These are phyloP conservation scores for Yamagishiella unicocca DNA, from an alignment of 139 green algal species.

Conservation along the genomic window DNA sequence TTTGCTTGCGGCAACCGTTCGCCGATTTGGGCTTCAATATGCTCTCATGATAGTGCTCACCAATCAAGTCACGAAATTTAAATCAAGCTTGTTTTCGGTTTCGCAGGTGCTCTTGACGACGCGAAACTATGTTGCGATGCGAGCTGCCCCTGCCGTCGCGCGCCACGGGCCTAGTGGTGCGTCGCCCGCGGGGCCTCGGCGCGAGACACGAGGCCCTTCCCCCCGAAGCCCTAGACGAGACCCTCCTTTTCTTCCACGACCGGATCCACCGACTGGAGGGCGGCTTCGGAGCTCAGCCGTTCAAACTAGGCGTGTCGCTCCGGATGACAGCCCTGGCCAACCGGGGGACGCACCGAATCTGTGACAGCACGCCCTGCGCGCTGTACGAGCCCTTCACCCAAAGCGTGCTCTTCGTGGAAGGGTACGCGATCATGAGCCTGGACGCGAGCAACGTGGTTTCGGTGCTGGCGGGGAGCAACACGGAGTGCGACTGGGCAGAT, in stretches of 20 bases:
- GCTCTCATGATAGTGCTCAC: too few species aligned
- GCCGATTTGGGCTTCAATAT: too few species aligned
- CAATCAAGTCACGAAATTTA: too few species aligned
- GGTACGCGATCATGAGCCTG: background rate
- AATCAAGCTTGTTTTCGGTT: too few species aligned
- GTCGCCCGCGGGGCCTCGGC: background rate
- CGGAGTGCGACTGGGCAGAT: background rate
- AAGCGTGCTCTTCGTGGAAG: constrained; percentile 21
- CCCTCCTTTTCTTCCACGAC: constrained; percentile 14
- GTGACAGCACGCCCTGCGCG: constrained; percentile 8
- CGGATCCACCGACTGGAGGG: background rate
- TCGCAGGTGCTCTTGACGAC: background rate
- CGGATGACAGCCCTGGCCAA: background rate
- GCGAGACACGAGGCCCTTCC: background rate
- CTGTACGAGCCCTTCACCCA: background rate
- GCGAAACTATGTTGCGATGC: background rate
- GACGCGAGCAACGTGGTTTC: background rate
- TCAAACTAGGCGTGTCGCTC: background rate
- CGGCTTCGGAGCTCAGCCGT: background rate
- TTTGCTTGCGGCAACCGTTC: too few species aligned
- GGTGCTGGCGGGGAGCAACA: background rate
- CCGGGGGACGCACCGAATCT: background rate
- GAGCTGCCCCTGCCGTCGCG: background rate
- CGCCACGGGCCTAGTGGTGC: background rate
- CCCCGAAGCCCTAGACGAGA: background rate